Conservation (phyloP, 2,329 filamentous ascomycete species). For the Allantophomopsis cytisporea region DNA sequence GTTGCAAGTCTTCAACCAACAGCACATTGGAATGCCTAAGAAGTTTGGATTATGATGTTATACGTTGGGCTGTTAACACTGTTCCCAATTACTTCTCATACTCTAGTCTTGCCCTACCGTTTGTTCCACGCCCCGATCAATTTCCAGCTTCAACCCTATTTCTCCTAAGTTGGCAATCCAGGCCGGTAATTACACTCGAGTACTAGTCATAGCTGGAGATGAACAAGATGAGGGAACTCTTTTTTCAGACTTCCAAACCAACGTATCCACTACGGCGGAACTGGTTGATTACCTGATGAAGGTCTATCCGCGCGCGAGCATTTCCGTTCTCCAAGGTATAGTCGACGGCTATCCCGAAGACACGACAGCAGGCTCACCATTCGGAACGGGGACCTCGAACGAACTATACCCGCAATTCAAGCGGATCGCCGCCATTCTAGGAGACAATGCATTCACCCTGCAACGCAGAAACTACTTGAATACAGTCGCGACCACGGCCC, state of each 20-base stretch:
- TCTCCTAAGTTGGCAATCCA: constrained; percentile 44
- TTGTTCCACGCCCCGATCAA: constrained; percentile 62
- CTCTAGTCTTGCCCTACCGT: constrained; percentile 55
- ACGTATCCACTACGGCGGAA: constrained; percentile 46
- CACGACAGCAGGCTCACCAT: constrained; percentile 47
- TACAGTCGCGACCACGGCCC: constrained; percentile 28
- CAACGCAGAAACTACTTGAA: constrained; percentile 52
- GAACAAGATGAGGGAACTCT: constrained; percentile 73
- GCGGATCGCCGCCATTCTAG: constrained; percentile 60
- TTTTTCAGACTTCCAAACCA: constrained; percentile 55
- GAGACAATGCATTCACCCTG: constrained; percentile 64
- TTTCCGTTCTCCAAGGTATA: constrained; percentile 38
- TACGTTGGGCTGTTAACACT: constrained; percentile 54
- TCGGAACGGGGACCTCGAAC: constrained; percentile 55
- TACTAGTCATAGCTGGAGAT: constrained; percentile 56
- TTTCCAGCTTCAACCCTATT: constrained; percentile 41
- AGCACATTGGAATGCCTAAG: constrained; percentile 58
- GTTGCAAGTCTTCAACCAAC: constrained; percentile 59
- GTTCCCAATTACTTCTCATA: constrained; percentile 58
- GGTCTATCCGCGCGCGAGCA: constrained; percentile 33
- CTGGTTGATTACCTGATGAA: constrained; percentile 48
- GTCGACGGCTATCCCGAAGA: constrained; percentile 46
- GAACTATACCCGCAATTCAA: constrained; percentile 68
- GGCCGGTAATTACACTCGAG: constrained; percentile 38
- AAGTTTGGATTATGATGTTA: constrained; percentile 37